A percentile compares a stretch with the other conserved stretches of the same genome.
These are phyloP conservation scores for Ustilaginoidea virens DNA, from an alignment of 2,329 filamentous ascomycete genomes.

Conservation along the genomic window DNA sequence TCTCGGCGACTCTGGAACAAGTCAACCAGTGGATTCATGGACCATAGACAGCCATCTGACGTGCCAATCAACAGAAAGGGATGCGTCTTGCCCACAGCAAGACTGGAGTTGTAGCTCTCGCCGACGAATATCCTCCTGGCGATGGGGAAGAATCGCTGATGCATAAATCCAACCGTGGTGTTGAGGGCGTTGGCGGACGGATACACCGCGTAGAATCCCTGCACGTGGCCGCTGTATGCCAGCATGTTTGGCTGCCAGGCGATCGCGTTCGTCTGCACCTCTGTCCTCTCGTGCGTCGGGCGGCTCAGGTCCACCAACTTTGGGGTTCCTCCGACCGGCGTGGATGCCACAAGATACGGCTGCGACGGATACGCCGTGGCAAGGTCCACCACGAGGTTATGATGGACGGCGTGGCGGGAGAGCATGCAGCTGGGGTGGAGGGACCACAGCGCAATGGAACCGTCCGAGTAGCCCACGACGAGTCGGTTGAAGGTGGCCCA, in stretches of 20 bases:
- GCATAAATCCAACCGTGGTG: conserved; percentile 35
- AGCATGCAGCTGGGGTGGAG: conserved; percentile 32
- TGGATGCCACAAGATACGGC: conserved; percentile 38
- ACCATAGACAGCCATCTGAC: conserved; percentile 37
- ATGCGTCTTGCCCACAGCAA: conserved; percentile 33
- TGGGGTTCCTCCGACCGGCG: conserved; percentile 36
- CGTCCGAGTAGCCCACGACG: conserved; percentile 39
- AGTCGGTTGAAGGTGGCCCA: conserved; percentile 42
- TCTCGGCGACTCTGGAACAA: conserved; percentile 19
- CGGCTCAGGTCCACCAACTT: conserved; percentile 36
- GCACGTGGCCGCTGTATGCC: conserved; percentile 37
- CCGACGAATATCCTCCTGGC: conserved; percentile 35
- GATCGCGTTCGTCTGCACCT: conserved; percentile 33
- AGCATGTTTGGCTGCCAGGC: conserved; percentile 37
- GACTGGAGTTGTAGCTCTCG: conserved; percentile 33
- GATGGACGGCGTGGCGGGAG: conserved; percentile 36
- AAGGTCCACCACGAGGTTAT: conserved; percentile 37
- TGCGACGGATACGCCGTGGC: conserved; percentile 39
- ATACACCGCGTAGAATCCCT: conserved; percentile 37
- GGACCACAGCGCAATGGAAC: conserved; percentile 41
- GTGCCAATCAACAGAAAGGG: conserved; percentile 38
- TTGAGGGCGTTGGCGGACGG: conserved; percentile 37
- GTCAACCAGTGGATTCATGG: conserved; percentile 23
- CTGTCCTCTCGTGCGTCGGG: conserved; percentile 37
- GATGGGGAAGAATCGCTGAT: conserved; percentile 35